Evolutionary conservation across 768 basidiomycete species (phyloP), one percentile per base, ranked within the genome.

Genomic region (Pulveroboletus frians): DNA sequence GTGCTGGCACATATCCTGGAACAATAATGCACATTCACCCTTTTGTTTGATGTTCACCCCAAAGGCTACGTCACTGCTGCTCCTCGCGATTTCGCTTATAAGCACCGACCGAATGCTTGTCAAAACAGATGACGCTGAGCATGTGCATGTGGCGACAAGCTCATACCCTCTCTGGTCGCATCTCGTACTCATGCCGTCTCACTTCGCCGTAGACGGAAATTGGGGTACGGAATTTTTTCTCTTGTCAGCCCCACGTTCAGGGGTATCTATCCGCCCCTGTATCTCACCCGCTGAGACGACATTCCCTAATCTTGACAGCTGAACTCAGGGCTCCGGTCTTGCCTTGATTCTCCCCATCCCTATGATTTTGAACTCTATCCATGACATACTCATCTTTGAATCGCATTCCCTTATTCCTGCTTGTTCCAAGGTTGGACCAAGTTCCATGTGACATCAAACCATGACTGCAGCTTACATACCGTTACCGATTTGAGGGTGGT

Each of bases 1-100:
- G 80, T 72, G 3, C 62, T 85, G 29, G 61, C 67, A 45, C 52
- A 58, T 39, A 68, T 72, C 40, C 45, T 68, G 39, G 46, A 36
- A 27, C 26, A 47, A 36, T 59, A 32, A 45, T 39, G n/a, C 17
- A 35, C 32, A 4, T 32, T 39, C 17, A n/a, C 9, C 20, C 26
- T 31, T 41, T 26, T 46, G 17, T 27, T 31, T 26, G 21, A 9
- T 39, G 15, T 45, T 43, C 38, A 40, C 38, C 35, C 29, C 27
- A 26, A 15, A 41, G n/a, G 5, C 26, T 26, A 35, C 31, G 26
- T 30, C 27, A 39, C 35, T 38, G 15, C 3, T 23, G 10, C 49
- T 50, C 31, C 48, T 48, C 32, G 48, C 42, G 51, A 56, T 34
- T 32, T n/a, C 21, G 26, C 49, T 18, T n/a, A 17, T 35, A 27